phyloP scores from a whole-genome alignment of 148 eudicot species.

The Chenopodium formosanum region DNA sequence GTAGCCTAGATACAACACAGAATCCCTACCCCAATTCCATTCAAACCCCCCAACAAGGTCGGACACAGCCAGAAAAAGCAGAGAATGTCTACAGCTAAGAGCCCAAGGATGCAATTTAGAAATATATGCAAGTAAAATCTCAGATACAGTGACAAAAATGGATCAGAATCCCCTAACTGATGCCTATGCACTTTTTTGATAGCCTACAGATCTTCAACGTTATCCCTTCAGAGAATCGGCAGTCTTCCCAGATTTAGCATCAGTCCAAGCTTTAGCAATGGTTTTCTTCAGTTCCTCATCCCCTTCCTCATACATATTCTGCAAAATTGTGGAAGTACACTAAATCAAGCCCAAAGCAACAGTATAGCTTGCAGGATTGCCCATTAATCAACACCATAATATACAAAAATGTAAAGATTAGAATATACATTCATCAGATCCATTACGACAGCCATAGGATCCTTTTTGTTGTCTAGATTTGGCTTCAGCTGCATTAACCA shows the following conservation, averaged over 20 bases:
- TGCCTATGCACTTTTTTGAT: not conserved
- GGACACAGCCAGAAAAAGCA: no score
- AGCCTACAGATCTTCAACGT: conserved; percentile 24
- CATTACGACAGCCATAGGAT: conserved; percentile 98
- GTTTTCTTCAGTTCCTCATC: conserved; percentile 91
- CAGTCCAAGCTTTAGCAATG: conserved; percentile 94
- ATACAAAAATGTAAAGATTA: not conserved
- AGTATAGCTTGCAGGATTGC: no score
- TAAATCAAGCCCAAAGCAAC: not conserved
- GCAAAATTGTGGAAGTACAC: conserved; percentile 21
- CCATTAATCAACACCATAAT: not conserved
- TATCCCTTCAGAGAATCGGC: conserved; percentile 57
- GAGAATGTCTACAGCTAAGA: no score
- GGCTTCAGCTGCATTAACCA: conserved; percentile 59
- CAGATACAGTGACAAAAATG: not conserved
- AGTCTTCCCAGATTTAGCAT: conserved; percentile 83
- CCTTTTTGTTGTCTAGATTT: conserved; percentile 62
- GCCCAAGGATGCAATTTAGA: no score
- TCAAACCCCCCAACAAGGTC: no score
- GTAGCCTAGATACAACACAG: no score
- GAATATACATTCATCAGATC: conserved; percentile 79
- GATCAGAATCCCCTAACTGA: not conserved
- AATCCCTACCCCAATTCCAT: no score
- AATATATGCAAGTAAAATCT: not conserved
- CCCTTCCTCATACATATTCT: conserved; percentile 98